A percentile compares a stretch with the other conserved stretches of the same genome.
These are phyloP conservation scores for Rhodotorula sp. DNA, from an alignment of 1,284 basidiomycete species.

Conservation along the genomic window DNA sequence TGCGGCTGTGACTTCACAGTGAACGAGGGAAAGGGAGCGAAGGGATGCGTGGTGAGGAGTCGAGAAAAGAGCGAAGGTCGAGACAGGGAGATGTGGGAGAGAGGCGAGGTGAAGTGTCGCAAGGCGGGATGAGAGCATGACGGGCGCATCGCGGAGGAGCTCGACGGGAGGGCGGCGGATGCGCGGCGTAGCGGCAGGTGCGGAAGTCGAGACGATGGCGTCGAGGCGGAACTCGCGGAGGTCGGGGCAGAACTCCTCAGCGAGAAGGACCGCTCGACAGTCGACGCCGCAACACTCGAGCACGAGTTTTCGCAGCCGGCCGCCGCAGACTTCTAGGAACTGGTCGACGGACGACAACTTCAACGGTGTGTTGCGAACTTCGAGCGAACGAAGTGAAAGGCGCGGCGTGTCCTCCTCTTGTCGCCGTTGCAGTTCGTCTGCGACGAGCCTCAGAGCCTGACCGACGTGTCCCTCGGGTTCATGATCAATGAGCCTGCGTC, in stretches of 20 bases:
- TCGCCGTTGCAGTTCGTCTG: neutral
- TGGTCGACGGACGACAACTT: slow-evolving; percentile 9
- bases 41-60: neutral
- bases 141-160: neutral
- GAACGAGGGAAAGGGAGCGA: slow-evolving; percentile 5
- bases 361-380: slow-evolving; percentile 8
- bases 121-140: slow-evolving; percentile 2
- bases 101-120: slow-evolving; percentile 10
- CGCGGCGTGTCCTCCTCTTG: neutral
- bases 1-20: slow-evolving; percentile 5
- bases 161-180: neutral
- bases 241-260: slow-evolving; percentile 12
- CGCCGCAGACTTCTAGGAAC: slow-evolving; percentile 8
- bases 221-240: slow-evolving; percentile 5
- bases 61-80: slow-evolving; percentile 12
- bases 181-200: slow-evolving; percentile 9
- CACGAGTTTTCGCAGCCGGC: neutral
- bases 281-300: slow-evolving; percentile 9
- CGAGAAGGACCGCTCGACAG: neutral
- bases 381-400: slow-evolving; percentile 1
- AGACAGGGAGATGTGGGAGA: slow-evolving; percentile 1
- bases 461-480: slow-evolving; percentile 16
- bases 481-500: neutral
- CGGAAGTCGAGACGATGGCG: neutral
- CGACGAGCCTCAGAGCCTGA: neutral